Conservation (phyloP, 768 basidiomycete genomes). For the Phaeotremella fagi region DNA sequence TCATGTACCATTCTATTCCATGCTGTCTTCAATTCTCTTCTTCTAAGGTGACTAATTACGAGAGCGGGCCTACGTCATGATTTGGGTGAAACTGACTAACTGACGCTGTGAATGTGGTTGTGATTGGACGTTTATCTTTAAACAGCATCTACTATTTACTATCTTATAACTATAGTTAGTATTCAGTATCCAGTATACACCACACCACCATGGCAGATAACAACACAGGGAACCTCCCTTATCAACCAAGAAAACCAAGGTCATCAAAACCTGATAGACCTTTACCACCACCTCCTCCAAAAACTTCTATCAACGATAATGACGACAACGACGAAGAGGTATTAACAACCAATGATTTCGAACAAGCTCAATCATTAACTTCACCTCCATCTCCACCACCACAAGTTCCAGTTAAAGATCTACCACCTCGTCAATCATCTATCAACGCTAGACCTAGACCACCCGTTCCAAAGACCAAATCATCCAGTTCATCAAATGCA, state of each 20-base stretch:
- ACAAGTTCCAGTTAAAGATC: background rate
- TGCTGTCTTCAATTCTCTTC: no score
- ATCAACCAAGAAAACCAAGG: constrained; percentile 18
- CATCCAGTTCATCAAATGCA: background rate
- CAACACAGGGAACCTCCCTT: constrained; percentile 22
- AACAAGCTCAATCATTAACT: constrained; percentile 22
- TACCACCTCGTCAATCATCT: no score
- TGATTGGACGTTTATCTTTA: no score
- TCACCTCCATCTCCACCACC: constrained; percentile 34
- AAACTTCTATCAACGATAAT: no score
- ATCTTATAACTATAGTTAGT: no score
- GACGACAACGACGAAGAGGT: constrained; percentile 21
- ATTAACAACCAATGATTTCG: constrained; percentile 19
- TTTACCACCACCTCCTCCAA: constrained; percentile 18
- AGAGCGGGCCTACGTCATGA: no score
- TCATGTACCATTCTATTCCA: no score
- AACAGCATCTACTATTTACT: no score
- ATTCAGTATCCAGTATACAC: no score
- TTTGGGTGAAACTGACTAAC: no score
- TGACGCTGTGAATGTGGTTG: no score
- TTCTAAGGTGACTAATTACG: no score
- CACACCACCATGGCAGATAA: constrained; percentile 11
- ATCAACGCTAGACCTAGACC: background rate
- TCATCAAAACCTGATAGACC: constrained; percentile 12
- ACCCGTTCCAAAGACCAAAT: background rate